Conservation (phyloP, 2,329 filamentous ascomycete species). For the Aschersonia sp. region DNA sequence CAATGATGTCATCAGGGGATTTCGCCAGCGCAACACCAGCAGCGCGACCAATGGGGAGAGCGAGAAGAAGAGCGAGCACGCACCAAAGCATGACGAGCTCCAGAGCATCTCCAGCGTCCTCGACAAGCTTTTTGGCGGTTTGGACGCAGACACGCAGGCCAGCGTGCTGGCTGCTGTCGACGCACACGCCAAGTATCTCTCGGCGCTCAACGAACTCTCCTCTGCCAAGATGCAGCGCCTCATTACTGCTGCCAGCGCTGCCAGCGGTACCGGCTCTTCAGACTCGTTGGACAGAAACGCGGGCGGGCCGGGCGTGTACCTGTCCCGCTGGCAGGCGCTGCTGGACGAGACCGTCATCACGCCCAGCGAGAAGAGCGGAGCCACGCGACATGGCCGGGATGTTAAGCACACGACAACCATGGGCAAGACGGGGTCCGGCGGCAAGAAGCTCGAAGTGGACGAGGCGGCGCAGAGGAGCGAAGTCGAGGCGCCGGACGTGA, state of each 20-base stretch:
- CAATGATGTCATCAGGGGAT: slow-evolving; percentile 40
- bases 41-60: too few relatives aligned
- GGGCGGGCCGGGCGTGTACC: slow-evolving; percentile 56
- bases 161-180: slow-evolving; percentile 38
- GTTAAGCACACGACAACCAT: slow-evolving; percentile 27
- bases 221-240: slow-evolving; percentile 39
- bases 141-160: slow-evolving; percentile 31
- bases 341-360: slow-evolving; percentile 58
- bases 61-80: background rate
- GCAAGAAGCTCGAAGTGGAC: slow-evolving; percentile 5
- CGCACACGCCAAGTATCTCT: slow-evolving; percentile 45
- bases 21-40: slow-evolving; percentile 20
- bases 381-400: slow-evolving; percentile 37
- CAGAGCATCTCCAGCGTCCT: slow-evolving; percentile 22
- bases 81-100: slow-evolving; percentile 3
- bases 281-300: slow-evolving; percentile 17
- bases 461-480: slow-evolving; percentile 10
- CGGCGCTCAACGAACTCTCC: slow-evolving; percentile 37
- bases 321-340: slow-evolving; percentile 57
- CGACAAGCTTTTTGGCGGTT: slow-evolving; percentile 24
- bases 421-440: slow-evolving; percentile 26
- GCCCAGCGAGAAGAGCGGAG: slow-evolving; percentile 36
- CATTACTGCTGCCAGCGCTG: slow-evolving; percentile 20
- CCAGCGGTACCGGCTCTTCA: slow-evolving; percentile 4
- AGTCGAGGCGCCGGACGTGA: slow-evolving; percentile 15